phyloP scores from a whole-genome alignment of 495 filamentous ascomycete genomes.

The Aspergillus sparsus region DNA sequence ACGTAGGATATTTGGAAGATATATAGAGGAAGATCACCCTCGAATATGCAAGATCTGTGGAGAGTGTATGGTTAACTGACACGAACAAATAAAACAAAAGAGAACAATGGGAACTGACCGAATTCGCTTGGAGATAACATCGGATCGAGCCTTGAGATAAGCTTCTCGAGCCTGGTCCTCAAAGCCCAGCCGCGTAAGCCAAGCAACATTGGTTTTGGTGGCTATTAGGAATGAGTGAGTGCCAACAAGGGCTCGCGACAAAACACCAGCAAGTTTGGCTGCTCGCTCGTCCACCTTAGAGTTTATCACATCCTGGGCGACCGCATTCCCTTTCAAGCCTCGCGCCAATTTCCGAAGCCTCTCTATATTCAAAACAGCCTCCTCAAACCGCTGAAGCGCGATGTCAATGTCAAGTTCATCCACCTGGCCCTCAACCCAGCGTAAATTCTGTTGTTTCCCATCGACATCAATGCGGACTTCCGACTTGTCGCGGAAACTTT shows the following conservation, averaged over 20 bases:
- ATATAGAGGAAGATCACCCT: conserved; percentile 86
- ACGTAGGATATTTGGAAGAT: conserved; percentile 96
- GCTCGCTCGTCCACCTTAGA: conserved; percentile 88
- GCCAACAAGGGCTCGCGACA: conserved; percentile 73
- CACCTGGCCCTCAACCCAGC: conserved; percentile 92
- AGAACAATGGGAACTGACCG: conserved; percentile 56
- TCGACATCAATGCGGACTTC: conserved; percentile 91
- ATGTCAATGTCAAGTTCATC: conserved; percentile 97
- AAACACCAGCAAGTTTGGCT: conserved; percentile 68
- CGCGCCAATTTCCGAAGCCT: conserved; percentile 75
- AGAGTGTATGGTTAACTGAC: conserved; percentile 27
- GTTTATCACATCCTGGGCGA: conserved; percentile 85
- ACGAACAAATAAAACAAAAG: neutral
- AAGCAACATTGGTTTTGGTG: conserved; percentile 72
- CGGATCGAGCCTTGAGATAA: conserved; percentile 75
- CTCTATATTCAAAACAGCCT: conserved; percentile 78
- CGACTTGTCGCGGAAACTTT: conserved; percentile 67
- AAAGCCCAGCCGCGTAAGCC: conserved; percentile 83
- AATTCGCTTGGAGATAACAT: conserved; percentile 74
- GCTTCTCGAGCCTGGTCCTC: conserved; percentile 86
- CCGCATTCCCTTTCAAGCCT: conserved; percentile 76
- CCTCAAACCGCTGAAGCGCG: conserved; percentile 85
- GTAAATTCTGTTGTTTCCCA: conserved; percentile 90
- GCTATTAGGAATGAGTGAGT: conserved; percentile 69
- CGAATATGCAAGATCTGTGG: conserved; percentile 83